Evolutionary conservation across 345 rosid genomes (phyloP).

Genomic region (Citrus unshiu): DNA sequence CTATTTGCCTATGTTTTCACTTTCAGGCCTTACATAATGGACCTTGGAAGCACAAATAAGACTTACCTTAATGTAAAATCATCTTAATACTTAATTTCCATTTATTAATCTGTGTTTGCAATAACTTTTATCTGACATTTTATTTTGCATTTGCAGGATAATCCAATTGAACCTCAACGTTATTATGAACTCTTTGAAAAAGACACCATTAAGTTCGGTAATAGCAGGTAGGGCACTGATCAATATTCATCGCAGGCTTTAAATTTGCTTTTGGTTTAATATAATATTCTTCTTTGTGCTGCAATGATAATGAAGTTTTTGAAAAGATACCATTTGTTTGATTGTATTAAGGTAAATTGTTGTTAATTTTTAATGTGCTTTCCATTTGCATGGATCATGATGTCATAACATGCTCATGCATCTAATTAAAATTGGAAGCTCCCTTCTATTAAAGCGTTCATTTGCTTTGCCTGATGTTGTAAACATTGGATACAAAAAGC

Average conservation of each 20-base stretch:
- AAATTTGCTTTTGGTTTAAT: neutral
- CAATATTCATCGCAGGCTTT: neutral
- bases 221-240: constrained; percentile 68
- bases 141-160: constrained; percentile 53
- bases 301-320: constrained; percentile 61
- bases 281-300: neutral
- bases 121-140: constrained; percentile 13
- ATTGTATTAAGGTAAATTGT: constrained; percentile 60
- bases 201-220: constrained; percentile 94
- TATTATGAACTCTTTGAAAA: constrained; percentile 92
- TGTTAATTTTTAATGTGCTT: neutral
- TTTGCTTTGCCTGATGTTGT: neutral
- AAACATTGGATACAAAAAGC: neutral
- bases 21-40: constrained; percentile 89
- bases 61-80: constrained; percentile 74
- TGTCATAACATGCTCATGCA: neutral
- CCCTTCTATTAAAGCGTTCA: neutral
- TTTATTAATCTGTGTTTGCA: constrained; percentile 4
- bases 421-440: neutral
- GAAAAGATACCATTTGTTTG: constrained; percentile 87
- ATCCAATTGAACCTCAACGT: constrained; percentile 78
- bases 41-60: constrained; percentile 96
- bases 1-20: constrained; percentile 15
- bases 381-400: neutral
- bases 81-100: constrained; percentile 12